phyloP scores from a whole-genome alignment of 345 rosid genomes.

The Rhizophora apiculata region DNA sequence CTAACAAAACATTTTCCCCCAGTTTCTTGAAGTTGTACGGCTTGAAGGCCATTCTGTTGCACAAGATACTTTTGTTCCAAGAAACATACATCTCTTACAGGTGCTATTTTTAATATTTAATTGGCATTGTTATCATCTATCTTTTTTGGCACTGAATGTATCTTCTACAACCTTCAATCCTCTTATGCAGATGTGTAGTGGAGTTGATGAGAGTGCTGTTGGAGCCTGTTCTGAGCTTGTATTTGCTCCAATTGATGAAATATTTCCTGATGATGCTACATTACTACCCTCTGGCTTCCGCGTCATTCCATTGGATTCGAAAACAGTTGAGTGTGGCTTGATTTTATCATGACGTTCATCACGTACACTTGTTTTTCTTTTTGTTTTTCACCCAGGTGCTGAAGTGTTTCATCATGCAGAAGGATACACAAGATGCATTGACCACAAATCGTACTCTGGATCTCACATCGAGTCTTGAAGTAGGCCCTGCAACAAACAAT shows the following conservation, averaged over 20 bases:
- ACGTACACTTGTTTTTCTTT: not conserved
- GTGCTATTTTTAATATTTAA: slow-evolving; percentile 27
- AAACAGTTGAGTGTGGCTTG: slow-evolving; percentile 50
- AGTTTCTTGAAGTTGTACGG: slow-evolving; percentile 93
- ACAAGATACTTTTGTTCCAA: slow-evolving; percentile 87
- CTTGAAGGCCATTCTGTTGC: slow-evolving; percentile 92
- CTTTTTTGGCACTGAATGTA: not conserved
- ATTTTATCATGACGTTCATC: not conserved
- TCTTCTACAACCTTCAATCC: slow-evolving; percentile 7
- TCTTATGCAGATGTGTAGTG: slow-evolving; percentile 73
- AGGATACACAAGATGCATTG: slow-evolving; percentile 54
- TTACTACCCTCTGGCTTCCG: slow-evolving; percentile 97
- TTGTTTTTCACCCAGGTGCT: not conserved
- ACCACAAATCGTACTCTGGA: slow-evolving; percentile 71
- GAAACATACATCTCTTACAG: slow-evolving; percentile 97
- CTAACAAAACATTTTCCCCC: slow-evolving; percentile 11
- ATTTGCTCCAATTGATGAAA: slow-evolving; percentile 96
- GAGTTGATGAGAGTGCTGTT: slow-evolving; percentile 86
- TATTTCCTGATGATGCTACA: slow-evolving; percentile 98
- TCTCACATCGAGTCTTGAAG: slow-evolving; percentile 92
- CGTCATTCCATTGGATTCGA: slow-evolving; percentile 82
- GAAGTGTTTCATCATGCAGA: slow-evolving; percentile 38
- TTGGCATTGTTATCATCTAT: not conserved
- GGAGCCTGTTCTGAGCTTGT: slow-evolving; percentile 93
- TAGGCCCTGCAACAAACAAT: slow-evolving; percentile 56